Percentiles rank a stretch among this genome's conserved stretches.
Evolutionary conservation across 1,284 basidiomycete genomes (phyloP).

Genomic region (Cyathus olla): DNA sequence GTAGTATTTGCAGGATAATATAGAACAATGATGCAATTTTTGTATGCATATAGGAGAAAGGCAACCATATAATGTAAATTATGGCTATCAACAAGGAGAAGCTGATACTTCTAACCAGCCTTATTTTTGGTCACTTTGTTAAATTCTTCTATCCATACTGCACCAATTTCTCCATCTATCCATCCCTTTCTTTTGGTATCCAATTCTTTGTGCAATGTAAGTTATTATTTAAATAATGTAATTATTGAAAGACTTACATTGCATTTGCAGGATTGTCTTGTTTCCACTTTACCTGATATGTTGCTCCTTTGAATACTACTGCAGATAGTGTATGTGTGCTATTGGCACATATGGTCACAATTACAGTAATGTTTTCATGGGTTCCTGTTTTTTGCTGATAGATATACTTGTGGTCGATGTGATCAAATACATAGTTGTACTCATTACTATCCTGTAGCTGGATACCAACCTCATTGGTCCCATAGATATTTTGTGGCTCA

Average conservation of each 20-base stretch:
- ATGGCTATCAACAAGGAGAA: conserved; percentile 51
- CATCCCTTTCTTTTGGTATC: conserved; percentile 45
- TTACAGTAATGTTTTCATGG: conserved; percentile 50
- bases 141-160: conserved; percentile 42
- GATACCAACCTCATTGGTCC: background rate
- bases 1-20: conserved; percentile 45
- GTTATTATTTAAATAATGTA: background rate
- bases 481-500: background rate
- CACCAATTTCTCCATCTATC: conserved; percentile 51
- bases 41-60: conserved; percentile 39
- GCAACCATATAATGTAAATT: conserved; percentile 43
- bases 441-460: background rate
- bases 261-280: conserved; percentile 35
- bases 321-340: conserved; percentile 26
- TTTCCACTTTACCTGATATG: background rate
- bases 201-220: conserved; percentile 20
- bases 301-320: background rate
- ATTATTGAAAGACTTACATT: conserved; percentile 11
- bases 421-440: conserved; percentile 1
- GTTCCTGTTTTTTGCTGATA: conserved; percentile 41
- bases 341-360: conserved; percentile 51
- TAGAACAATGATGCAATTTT: conserved; percentile 35
- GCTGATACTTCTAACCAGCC: conserved; percentile 23
- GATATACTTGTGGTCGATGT: conserved; percentile 33
- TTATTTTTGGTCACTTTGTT: conserved; percentile 40